Base-by-base conservation (phyloP, 805 yeast genomes). In the Myxozyma vanderwaltii region DNA sequence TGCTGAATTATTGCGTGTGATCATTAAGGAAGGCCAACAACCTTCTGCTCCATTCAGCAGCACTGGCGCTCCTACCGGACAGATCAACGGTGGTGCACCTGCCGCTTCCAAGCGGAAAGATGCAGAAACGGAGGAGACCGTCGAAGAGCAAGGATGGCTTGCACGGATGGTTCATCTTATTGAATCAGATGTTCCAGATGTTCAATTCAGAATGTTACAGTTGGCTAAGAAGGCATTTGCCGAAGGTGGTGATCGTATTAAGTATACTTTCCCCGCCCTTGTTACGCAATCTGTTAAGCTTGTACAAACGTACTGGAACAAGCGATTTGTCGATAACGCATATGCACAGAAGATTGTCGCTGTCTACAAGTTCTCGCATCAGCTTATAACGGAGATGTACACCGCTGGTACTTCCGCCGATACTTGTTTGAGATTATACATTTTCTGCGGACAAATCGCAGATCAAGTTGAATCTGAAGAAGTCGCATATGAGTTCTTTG, bases 401-500 rank as follows among this genome's bases (percentile, higher is more conserved):
- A 2, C 58, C 62, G 13, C 63, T 59, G 46, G 66, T 79, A 75
- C 78, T n/a, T 61, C 67, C n/a, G 65, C 74, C 1, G 80, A 77
- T 38, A 63, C 70, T 33, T 74, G 78, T 10, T 67, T 75, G 44
- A 65, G 79, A 27, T 68, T 66, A 64, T 87, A 87, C 69, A 75
- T 89, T 55, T 78, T 83, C 51, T 80, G 86, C 39, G 96, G 96
- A 0, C 75, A 82, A 15, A 73, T 89, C 2, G 92, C 97, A 0
- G 96, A 94, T 71, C 92, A 88, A 71, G 76, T 86, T 27, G 76
- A 79, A 17, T 76, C 85, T 39, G 86, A 85, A 58, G 90, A 87
- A 60, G 84, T 90, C 31, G 78, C 92, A 15, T 89, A 89, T 74
- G 99, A 94, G 74, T 85, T 90, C 69, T 89, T 86, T 72, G 91